A percentile compares a stretch with the other conserved stretches of the same genome.
Conservation (phyloP, 208 protist species). For the Paratrypanosoma confusum region DNA sequence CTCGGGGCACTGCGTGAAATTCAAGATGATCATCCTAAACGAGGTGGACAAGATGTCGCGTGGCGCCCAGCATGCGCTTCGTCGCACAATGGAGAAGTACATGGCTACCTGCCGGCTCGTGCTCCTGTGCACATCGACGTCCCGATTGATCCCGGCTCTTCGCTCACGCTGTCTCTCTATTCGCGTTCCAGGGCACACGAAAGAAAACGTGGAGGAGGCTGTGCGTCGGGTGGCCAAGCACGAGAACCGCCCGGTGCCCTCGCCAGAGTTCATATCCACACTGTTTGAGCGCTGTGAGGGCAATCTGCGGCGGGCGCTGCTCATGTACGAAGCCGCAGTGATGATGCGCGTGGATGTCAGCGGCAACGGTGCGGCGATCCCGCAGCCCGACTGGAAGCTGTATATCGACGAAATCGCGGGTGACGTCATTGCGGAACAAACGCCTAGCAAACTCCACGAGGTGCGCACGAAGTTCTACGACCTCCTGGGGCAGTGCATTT, state of each 20-base stretch:
- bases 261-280: slow-evolving; percentile 40
- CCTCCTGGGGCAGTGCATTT: slow-evolving; percentile 97
- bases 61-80: slow-evolving; percentile 97
- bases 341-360: slow-evolving; percentile 75
- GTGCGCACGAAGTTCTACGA: slow-evolving; percentile 97
- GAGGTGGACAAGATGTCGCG: slow-evolving; percentile 95
- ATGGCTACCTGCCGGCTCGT: slow-evolving; percentile 95
- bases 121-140: slow-evolving; percentile 90
- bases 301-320: slow-evolving; percentile 95
- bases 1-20: slow-evolving; percentile 19
- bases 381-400: slow-evolving; percentile 92
- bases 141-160: slow-evolving; percentile 95
- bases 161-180: slow-evolving; percentile 96
- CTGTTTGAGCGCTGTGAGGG: slow-evolving; percentile 73
- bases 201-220: slow-evolving; percentile 80
- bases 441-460: slow-evolving; percentile 86
- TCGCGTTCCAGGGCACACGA: slow-evolving; percentile 90
- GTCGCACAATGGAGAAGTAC: slow-evolving; percentile 99
- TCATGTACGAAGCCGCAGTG: slow-evolving; percentile 95
- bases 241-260: slow-evolving; percentile 48
- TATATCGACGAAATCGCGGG: slow-evolving; percentile 88
- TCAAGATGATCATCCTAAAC: slow-evolving; percentile 96
- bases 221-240: slow-evolving; percentile 57
- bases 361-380: slow-evolving; percentile 56
- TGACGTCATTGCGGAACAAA: slow-evolving; percentile 92